Conservation (phyloP, 345 rosid genomes). For the Clarkia xantiana region DNA sequence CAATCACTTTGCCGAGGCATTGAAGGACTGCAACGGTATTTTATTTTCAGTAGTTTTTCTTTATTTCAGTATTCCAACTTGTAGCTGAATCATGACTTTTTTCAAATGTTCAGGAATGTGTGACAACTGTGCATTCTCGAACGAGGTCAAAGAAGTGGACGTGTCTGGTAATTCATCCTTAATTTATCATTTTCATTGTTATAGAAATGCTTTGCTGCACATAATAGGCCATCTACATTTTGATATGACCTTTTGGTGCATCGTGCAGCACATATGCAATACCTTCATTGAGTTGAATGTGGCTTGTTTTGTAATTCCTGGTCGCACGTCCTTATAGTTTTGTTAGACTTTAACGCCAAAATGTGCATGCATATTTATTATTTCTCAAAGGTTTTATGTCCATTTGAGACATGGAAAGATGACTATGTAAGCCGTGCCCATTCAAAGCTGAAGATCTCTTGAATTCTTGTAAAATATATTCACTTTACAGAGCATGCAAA, state of each 20-base stretch:
- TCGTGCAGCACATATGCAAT: too few species aligned
- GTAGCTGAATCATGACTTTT: constrained; percentile 5
- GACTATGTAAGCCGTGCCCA: too few species aligned
- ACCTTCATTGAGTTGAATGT: too few species aligned
- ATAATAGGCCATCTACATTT: too few species aligned
- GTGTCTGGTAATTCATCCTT: constrained; percentile 45
- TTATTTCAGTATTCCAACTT: background rate
- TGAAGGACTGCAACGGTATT: constrained; percentile 84
- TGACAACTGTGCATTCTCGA: constrained; percentile 67
- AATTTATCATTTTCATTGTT: constrained; percentile 2
- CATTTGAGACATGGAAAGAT: too few species aligned
- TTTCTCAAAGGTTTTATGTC: too few species aligned
- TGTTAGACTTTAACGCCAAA: too few species aligned
- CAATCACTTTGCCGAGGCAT: constrained; percentile 75
- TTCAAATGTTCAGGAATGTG: constrained; percentile 63
- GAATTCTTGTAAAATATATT: background rate
- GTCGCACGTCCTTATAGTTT: too few species aligned
- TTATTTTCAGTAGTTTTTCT: background rate
- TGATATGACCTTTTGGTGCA: too few species aligned
- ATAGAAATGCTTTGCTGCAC: background rate
- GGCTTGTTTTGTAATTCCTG: too few species aligned
- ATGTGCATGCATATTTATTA: too few species aligned
- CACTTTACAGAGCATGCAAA: constrained; percentile 39
- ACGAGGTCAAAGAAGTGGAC: constrained; percentile 56
- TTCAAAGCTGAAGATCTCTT: too few species aligned